phyloP scores from a whole-genome alignment of 2,329 filamentous ascomycete genomes.

The Purpureocillium takamizusanense region DNA sequence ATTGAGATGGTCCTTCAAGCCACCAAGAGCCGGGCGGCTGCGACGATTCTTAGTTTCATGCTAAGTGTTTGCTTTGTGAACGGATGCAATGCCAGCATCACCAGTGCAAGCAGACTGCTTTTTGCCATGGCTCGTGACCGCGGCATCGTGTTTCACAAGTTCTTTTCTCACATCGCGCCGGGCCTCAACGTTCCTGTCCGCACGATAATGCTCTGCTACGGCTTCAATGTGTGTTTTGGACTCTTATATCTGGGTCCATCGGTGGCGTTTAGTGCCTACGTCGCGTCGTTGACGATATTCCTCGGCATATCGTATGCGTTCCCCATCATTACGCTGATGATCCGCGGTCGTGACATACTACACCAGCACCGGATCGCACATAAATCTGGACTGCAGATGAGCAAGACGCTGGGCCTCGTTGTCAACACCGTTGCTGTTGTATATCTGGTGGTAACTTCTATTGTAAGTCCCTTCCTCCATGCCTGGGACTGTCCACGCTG shows the following conservation, averaged over 20 bases:
- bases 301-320: constrained; percentile 36
- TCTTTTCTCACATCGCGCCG: constrained; percentile 25
- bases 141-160: constrained; percentile 24
- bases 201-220: constrained; percentile 29
- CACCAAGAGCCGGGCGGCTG: constrained; percentile 26
- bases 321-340: constrained; percentile 27
- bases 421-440: constrained; percentile 22
- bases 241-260: constrained; percentile 35
- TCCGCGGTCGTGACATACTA: constrained; percentile 24
- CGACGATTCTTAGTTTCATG: constrained; percentile 30
- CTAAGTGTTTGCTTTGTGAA: constrained; percentile 34
- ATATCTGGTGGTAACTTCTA: constrained; percentile 29
- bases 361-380: constrained; percentile 14
- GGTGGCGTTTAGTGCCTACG: constrained; percentile 37
- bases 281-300: constrained; percentile 34
- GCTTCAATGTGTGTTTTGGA: constrained; percentile 34
- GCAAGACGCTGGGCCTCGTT: constrained; percentile 13
- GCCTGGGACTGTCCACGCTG: background rate
- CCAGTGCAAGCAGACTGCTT: constrained; percentile 30
- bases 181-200: constrained; percentile 31
- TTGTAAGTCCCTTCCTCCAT: constrained; percentile 13
- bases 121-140: constrained; percentile 38
- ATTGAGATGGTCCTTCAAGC: constrained; percentile 34
- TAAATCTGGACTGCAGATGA: constrained; percentile 18
- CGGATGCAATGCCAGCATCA: constrained; percentile 34